These are phyloP conservation scores for Rosa multiflora DNA, from an alignment of 306 rosid species.

Conservation along the genomic window DNA sequence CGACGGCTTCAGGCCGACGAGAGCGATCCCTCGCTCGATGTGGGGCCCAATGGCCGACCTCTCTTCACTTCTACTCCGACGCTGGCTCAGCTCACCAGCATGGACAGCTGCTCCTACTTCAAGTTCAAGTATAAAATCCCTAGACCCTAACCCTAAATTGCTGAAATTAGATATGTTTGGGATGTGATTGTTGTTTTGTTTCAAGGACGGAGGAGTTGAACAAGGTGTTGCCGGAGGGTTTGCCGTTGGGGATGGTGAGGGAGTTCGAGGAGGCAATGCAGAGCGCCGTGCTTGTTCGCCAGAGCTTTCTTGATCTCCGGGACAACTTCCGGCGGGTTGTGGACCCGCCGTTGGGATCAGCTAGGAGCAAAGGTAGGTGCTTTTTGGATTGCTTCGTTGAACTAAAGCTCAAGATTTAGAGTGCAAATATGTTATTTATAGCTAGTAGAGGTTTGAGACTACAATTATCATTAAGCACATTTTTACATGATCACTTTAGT, in stretches of 20 bases:
- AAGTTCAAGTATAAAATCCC: slow-evolving; percentile 50
- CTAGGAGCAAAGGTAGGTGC: slow-evolving; percentile 49
- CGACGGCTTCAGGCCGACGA: slow-evolving; percentile 73
- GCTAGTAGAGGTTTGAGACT: not conserved
- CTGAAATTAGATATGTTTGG: not conserved
- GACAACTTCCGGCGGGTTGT: slow-evolving; percentile 73
- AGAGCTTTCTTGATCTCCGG: slow-evolving; percentile 79
- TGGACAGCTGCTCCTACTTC: slow-evolving; percentile 57
- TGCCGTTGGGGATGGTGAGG: slow-evolving; percentile 78
- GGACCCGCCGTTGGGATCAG: slow-evolving; percentile 67
- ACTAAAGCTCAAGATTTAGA: not conserved
- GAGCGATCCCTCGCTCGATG: slow-evolving; percentile 59
- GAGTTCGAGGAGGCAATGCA: slow-evolving; percentile 86
- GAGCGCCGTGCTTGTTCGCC: slow-evolving; percentile 68
- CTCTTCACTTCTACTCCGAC: slow-evolving; percentile 64
- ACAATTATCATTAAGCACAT: not conserved
- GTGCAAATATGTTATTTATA: not conserved
- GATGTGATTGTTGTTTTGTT: slow-evolving; percentile 3
- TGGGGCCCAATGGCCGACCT: slow-evolving; percentile 67
- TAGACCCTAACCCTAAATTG: not conserved
- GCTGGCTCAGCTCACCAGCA: slow-evolving; percentile 52
- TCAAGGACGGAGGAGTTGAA: slow-evolving; percentile 59
- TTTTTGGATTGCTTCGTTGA: not conserved
- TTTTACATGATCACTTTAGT: not conserved
- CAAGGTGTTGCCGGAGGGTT: slow-evolving; percentile 68